Evolutionary conservation across 257 asterid species (phyloP).

Genomic region (Nicotiana benthamiana): DNA sequence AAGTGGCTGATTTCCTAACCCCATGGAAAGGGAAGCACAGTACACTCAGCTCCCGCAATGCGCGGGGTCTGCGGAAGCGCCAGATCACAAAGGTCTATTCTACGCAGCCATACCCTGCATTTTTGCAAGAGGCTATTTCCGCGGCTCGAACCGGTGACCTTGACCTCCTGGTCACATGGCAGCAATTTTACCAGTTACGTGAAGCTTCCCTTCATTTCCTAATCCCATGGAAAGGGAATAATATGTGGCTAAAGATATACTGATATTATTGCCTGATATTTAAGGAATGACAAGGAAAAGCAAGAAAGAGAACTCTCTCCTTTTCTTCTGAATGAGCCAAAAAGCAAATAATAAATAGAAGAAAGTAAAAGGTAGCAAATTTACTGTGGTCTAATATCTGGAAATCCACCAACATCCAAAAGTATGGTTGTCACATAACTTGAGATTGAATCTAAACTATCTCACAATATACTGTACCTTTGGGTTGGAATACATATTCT

Average conservation of each 20-base stretch:
- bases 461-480: conserved; percentile 8
- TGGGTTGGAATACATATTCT: background rate
- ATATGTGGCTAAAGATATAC: background rate
- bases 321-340: background rate
- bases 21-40: too few species aligned
- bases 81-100: too few species aligned
- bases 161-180: too few species aligned
- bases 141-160: too few species aligned
- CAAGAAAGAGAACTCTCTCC: background rate
- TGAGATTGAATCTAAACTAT: background rate
- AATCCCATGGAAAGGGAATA: background rate
- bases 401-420: conserved; percentile 11
- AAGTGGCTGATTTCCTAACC: too few species aligned
- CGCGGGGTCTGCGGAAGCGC: too few species aligned
- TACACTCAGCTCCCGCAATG: too few species aligned
- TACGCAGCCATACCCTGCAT: too few species aligned
- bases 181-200: too few species aligned
- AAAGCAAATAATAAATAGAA: background rate
- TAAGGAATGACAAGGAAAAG: background rate
- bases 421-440: background rate
- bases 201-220: too few species aligned
- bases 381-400: background rate
- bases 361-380: conserved; percentile 5
- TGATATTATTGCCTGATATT: background rate
- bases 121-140: too few species aligned